Evolutionary conservation across 2,329 filamentous ascomycete species (phyloP).

Genomic region (Domatiomyces catenatus): DNA sequence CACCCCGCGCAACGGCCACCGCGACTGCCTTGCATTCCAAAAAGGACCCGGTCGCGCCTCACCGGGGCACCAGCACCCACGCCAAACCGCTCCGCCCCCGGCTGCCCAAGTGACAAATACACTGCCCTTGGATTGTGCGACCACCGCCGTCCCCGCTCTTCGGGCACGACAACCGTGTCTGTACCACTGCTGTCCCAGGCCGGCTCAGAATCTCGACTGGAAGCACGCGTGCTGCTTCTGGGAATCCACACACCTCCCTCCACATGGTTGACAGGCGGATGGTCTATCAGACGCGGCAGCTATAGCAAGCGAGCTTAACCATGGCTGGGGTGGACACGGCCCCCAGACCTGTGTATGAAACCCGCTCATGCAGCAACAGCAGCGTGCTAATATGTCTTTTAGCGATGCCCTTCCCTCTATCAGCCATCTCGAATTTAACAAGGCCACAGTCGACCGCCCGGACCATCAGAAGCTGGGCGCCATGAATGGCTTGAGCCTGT

Average conservation of each 20-base stretch:
- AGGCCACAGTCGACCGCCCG: slow-evolving; percentile 23
- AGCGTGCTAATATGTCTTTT: slow-evolving; percentile 5
- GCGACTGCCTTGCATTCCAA: not conserved
- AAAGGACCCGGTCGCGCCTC: not conserved
- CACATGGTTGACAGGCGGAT: slow-evolving; percentile 10
- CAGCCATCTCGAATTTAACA: slow-evolving; percentile 25
- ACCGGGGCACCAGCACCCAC: not conserved
- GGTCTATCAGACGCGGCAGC: not conserved
- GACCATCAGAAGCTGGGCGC: slow-evolving; percentile 22
- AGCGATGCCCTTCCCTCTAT: slow-evolving; percentile 32
- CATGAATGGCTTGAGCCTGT: slow-evolving; percentile 22
- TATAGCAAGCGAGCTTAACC: not conserved
- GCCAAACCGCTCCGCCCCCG: not conserved
- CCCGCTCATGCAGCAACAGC: not conserved
- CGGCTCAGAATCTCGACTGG: not conserved
- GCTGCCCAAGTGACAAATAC: not conserved
- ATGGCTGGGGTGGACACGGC: slow-evolving; percentile 14
- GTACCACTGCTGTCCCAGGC: slow-evolving; percentile 8
- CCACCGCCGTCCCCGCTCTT: not conserved
- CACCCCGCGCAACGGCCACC: not conserved
- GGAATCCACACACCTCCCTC: slow-evolving; percentile 5
- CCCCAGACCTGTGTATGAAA: slow-evolving; percentile 11
- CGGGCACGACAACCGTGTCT: not conserved
- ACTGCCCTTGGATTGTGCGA: not conserved
- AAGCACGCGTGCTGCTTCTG: slow-evolving; percentile 9